A percentile compares a stretch with the other conserved stretches of the same genome.
These are phyloP conservation scores for Paramecium biaurelia DNA, from an alignment of 73 alveolate species.

Conservation along the genomic window DNA sequence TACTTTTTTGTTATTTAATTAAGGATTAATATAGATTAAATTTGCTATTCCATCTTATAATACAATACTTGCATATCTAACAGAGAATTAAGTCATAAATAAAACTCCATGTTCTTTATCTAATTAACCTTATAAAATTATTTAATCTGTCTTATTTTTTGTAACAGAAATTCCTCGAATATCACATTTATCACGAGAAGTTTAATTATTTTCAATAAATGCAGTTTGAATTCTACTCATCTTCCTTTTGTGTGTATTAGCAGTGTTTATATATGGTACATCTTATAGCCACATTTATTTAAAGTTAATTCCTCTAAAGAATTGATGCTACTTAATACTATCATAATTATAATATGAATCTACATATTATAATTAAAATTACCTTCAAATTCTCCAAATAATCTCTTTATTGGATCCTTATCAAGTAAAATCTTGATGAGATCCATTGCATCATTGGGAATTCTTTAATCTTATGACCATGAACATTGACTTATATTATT, in stretches of 20 bases:
- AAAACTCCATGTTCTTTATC: slow-evolving; percentile 22
- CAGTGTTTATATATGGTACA: background rate
- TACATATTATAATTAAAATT: background rate
- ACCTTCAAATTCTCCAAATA: background rate
- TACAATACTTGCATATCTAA: background rate
- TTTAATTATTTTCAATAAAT: background rate
- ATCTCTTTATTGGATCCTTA: background rate
- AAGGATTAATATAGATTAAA: slow-evolving; percentile 22
- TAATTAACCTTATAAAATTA: background rate
- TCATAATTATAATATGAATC: background rate
- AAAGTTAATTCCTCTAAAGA: slow-evolving; percentile 8
- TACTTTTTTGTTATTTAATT: slow-evolving; percentile 31
- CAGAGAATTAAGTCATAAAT: background rate
- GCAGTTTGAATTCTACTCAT: background rate
- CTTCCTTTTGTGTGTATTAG: background rate
- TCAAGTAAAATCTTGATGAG: background rate
- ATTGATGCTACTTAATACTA: background rate
- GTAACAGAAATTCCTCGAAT: background rate
- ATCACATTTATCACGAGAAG: background rate
- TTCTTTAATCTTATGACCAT: background rate
- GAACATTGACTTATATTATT: background rate
- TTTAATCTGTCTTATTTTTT: background rate
- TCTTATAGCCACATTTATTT: background rate
- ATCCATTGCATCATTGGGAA: background rate
- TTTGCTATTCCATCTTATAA: background rate